Percentiles rank a stretch among this genome's conserved stretches.
These are phyloP conservation scores for Zarea fungicola DNA, from an alignment of 2,329 filamentous ascomycete species.

Conservation along the genomic window DNA sequence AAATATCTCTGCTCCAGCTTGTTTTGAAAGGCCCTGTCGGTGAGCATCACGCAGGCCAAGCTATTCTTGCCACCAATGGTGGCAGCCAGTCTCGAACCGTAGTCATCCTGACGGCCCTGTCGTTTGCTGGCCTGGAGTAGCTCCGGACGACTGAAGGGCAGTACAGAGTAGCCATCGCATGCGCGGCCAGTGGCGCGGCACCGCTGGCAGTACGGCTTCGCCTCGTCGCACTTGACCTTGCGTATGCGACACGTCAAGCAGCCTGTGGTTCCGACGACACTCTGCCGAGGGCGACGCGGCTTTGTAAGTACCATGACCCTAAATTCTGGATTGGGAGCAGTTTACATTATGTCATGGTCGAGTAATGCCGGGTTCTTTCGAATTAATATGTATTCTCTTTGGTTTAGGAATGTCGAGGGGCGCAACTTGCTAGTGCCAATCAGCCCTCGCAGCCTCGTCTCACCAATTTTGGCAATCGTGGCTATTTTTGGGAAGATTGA, in stretches of 20 bases:
- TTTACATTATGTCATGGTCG: not conserved
- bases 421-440: not conserved
- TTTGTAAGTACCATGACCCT: no score
- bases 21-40: not conserved
- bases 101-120: no score
- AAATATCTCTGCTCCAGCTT: not conserved
- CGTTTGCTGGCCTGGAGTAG: not conserved
- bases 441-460: not conserved
- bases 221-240: conserved; percentile 10
- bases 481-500: not conserved
- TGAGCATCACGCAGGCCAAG: conserved; percentile 1
- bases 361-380: no score
- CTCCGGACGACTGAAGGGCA: conserved; percentile 3
- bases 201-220: not conserved
- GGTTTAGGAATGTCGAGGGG: no score
- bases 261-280: not conserved
- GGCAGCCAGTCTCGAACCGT: not conserved
- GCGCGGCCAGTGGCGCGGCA: not conserved
- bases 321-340: not conserved
- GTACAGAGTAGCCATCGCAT: conserved; percentile 3
- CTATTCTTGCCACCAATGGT: not conserved
- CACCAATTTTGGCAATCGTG: not conserved
- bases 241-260: conserved; percentile 9
- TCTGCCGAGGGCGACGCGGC: not conserved
- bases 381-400: no score